Evolutionary conservation across 345 rosid species (phyloP).

Genomic region (Alliaria petiolata): DNA sequence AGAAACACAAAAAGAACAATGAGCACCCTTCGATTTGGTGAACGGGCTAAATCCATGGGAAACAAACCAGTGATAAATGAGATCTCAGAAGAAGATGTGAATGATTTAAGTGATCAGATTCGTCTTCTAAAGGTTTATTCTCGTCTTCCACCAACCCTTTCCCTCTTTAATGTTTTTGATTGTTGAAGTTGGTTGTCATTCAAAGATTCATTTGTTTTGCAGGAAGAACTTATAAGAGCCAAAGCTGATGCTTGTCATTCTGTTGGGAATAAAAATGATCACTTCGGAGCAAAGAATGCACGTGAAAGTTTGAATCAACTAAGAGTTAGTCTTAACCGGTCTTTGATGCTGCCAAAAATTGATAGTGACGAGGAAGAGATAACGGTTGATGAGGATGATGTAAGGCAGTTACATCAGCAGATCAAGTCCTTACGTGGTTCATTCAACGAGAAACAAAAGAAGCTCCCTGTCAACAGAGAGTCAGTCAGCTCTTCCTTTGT

Average conservation of each 20-base stretch:
- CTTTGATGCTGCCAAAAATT: constrained; percentile 64
- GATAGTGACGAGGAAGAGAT: constrained; percentile 61
- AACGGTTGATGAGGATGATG: constrained; percentile 66
- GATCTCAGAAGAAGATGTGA: constrained; percentile 91
- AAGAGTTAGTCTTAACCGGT: constrained; percentile 92
- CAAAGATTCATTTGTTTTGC: constrained; percentile 27
- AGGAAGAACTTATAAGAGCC: constrained; percentile 94
- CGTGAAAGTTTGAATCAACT: constrained; percentile 82
- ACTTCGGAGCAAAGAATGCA: constrained; percentile 49
- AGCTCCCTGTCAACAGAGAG: constrained; percentile 44
- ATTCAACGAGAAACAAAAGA: constrained; percentile 40
- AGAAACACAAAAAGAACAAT: constrained; percentile 66
- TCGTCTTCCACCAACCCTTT: not conserved
- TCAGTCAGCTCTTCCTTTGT: constrained; percentile 53
- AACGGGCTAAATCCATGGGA: constrained; percentile 58
- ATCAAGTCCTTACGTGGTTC: constrained; percentile 56
- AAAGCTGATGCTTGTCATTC: constrained; percentile 52
- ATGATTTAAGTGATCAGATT: constrained; percentile 94
- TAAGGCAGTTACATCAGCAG: constrained; percentile 61
- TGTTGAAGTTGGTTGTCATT: constrained; percentile 18
- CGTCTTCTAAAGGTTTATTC: constrained; percentile 69
- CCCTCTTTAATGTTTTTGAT: not conserved
- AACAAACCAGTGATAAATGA: constrained; percentile 85
- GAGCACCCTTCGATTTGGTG: constrained; percentile 90
- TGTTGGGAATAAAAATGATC: constrained; percentile 44